Evolutionary conservation across 495 filamentous ascomycete genomes (phyloP), one percentile per base, ranked within the genome.

Genomic region (Astrocystis sublimbata): DNA sequence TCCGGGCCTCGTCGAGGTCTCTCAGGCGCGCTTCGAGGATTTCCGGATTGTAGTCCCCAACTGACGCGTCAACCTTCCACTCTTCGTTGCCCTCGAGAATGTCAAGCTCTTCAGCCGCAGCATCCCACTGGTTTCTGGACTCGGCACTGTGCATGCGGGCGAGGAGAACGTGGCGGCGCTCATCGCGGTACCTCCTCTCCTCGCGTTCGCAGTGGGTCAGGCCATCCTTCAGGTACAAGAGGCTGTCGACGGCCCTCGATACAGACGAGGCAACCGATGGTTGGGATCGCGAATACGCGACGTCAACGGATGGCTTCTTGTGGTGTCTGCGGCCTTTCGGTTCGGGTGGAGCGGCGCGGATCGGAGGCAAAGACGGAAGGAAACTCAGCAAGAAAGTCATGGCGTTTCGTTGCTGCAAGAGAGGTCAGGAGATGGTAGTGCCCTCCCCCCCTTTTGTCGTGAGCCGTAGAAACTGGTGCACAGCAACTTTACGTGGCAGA

Each of bases 71-170:
- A 28, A 78, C 84, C 68, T 96, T 97, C 93, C 93, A 97, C 7
- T 77, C 74, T 64, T 91, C 87, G 67, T 93, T 91, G 36, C 88
- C 87, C 73, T 96, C 92, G 38, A 96, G 75, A 4, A 79, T 69
- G 72, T 97, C 93, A 36, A 97, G 79, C 68, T 93, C 89, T n/a
- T 75, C 79, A 13, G 93, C 93, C 17, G 83, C 86, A 51, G 67
- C 75, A 63, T 83, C 75, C 88, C 89, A 93, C 63, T 90, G 84
- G 28, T 77, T 75, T 66, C 85, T 79, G 12, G 81, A 85, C 63
- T 81, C 80, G 19, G 89, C 87, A 71, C 83, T 82, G 52, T 84
- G 80, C 78, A 91, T 81, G 56, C 83, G 81, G 53, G 86, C 70
- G 54, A 83, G 83, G 2, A 91, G 69, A 5, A 90, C 79, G 71